phyloP scores from a whole-genome alignment of 108 stramenopile genomes.

The Nannochloropsis gaditana region DNA sequence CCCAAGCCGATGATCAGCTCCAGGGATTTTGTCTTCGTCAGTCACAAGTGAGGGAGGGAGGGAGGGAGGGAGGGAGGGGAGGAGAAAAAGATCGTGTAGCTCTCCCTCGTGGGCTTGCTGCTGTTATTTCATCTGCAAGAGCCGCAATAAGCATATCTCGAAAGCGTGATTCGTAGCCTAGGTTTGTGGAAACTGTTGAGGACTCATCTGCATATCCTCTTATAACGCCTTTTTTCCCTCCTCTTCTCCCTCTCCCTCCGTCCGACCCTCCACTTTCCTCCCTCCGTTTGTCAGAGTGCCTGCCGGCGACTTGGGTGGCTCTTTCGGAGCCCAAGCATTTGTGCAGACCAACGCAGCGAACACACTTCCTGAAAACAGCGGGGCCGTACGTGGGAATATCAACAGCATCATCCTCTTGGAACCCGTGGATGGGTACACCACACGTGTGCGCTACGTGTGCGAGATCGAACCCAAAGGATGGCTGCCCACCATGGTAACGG shows the following conservation, averaged over 20 bases:
- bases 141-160: too few species aligned
- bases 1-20: conserved; percentile 11
- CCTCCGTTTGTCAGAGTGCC: background rate
- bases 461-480: background rate
- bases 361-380: background rate
- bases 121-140: too few species aligned
- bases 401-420: conserved; percentile 11
- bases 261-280: background rate
- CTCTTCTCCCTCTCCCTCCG: background rate
- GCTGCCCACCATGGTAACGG: background rate
- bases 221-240: background rate
- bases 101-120: too few species aligned
- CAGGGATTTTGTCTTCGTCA: conserved; percentile 5
- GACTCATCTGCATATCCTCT: too few species aligned
- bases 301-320: background rate
- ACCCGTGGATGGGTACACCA: background rate
- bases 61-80: background rate
- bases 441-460: background rate
- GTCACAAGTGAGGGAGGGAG: conserved; percentile 14
- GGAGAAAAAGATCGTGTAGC: background rate
- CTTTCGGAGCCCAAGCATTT: background rate
- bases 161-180: too few species aligned
- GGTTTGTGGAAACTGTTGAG: too few species aligned
- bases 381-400: background rate
- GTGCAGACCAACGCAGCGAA: background rate